Base-by-base conservation (phyloP, 805 yeast species). In the Ogataea saltuana region DNA sequence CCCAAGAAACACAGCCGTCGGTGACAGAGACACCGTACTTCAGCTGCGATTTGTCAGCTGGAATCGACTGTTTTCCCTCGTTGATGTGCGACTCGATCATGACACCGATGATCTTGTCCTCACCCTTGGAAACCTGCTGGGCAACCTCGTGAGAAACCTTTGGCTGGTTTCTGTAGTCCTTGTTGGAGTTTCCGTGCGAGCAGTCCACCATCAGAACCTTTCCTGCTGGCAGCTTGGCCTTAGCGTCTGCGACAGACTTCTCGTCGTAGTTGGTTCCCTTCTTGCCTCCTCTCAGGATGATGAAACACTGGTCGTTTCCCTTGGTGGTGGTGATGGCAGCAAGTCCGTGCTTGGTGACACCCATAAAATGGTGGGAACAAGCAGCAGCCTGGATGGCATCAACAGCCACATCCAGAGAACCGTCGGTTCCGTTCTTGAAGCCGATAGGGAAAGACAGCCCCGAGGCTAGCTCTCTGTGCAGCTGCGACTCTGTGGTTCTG, bases 391-490 rank as follows among this genome's bases (percentile, higher is more conserved):
- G 78, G 56, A 88, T 85, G 30, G 99, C 98, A 65, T 90, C 99
- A 39, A 93, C 73, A 10, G 99, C 96, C 49, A 91, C 97, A 46
- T 81, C 85, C 49, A 91, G 72, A 39, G 93, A 76, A 63, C 99
- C 99, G 65, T 91, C 99, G 31, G 99, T 91, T 68, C 98, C 99
- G 66, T 91, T 91, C 72, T 91, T 91, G 85, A 91, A 91, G 39
- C 99, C 99, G 45, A 91, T 82, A 46, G 99, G 99, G 91, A 91
- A 91, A n/a, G 96, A 87, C 49, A 93, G 75, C 41, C 99, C 99
- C 7, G 97, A 90, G 16, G 98, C 95, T 58, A 91, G 80, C 71
- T 91, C 99, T 70, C 99, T 84, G 73, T 91, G 99, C 48, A 91
- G 79, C 69, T 91, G 99, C 33, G 97, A 91, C 72, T 91, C 99